Evolutionary conservation across 1,284 basidiomycete genomes (phyloP).

Genomic region (Boletus smithii): DNA sequence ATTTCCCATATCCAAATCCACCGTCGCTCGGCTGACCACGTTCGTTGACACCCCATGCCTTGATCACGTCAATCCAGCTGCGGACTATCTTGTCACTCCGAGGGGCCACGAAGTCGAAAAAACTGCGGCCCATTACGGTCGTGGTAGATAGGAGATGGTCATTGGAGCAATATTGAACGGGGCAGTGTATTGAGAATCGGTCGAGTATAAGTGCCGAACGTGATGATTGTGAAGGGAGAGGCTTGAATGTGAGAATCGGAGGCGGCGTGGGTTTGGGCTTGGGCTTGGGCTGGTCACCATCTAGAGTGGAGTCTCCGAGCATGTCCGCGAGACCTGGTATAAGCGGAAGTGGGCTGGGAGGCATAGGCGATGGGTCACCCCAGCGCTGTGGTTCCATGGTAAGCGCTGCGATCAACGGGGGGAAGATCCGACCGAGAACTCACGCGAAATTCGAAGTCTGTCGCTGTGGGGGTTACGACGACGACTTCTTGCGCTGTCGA

Average conservation of each 20-base stretch:
- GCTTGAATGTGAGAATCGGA: slow-evolving; percentile 47
- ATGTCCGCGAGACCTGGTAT: slow-evolving; percentile 18
- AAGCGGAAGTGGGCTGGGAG: slow-evolving; percentile 40
- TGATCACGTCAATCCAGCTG: slow-evolving; percentile 69
- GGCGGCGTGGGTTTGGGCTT: slow-evolving; percentile 3
- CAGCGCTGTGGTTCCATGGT: slow-evolving; percentile 48
- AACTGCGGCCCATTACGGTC: slow-evolving; percentile 57
- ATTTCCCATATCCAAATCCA: slow-evolving; percentile 74
- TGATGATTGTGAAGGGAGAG: slow-evolving; percentile 59
- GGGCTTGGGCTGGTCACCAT: slow-evolving; percentile 4
- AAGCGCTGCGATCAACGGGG: slow-evolving; percentile 6
- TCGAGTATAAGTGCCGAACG: slow-evolving; percentile 73
- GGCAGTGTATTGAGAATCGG: slow-evolving; percentile 61
- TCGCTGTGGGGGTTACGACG: slow-evolving; percentile 62
- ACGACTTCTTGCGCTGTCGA: slow-evolving; percentile 76
- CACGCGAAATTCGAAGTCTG: slow-evolving; percentile 68
- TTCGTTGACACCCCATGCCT: slow-evolving; percentile 77
- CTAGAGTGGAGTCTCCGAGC: slow-evolving; percentile 3
- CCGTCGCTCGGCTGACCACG: slow-evolving; percentile 75
- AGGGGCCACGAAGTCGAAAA: slow-evolving; percentile 67
- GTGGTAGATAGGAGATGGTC: slow-evolving; percentile 58
- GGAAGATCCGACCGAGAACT: slow-evolving; percentile 27
- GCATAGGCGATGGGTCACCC: slow-evolving; percentile 68
- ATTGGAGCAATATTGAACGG: slow-evolving; percentile 68
- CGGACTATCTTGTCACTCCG: slow-evolving; percentile 61